phyloP scores from a whole-genome alignment of 2,329 filamentous ascomycete genomes.

The Fusarium bulbicola region DNA sequence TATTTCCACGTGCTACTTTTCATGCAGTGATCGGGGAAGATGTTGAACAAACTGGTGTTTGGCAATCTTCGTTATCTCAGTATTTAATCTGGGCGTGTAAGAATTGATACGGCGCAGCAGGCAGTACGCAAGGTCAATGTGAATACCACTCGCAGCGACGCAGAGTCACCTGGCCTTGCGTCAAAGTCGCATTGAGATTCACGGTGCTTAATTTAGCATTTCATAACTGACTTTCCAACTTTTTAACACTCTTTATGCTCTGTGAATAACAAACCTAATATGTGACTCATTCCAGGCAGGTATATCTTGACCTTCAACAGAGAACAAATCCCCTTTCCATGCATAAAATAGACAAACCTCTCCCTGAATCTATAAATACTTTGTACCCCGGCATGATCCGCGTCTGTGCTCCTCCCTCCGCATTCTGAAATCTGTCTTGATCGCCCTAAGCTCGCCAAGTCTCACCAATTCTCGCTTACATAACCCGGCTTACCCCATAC shows the following conservation, averaged over 20 bases:
- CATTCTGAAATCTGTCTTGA: not conserved
- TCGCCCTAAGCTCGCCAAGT: not conserved
- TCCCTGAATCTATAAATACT: not conserved
- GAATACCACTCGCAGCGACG: not conserved
- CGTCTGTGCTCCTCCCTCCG: not conserved
- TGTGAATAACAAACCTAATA: not conserved
- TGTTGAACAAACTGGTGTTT: no score
- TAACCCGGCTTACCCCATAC: conserved; percentile 22
- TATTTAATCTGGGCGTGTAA: no score
- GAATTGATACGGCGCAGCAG: no score
- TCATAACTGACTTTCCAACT: no score
- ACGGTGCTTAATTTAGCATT: not conserved
- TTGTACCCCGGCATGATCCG: not conserved
- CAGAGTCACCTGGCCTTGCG: not conserved
- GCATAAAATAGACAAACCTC: no score
- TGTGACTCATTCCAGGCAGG: not conserved
- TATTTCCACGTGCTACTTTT: no score
- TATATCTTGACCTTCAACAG: not conserved
- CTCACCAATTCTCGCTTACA: not conserved
- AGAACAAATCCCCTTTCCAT: no score
- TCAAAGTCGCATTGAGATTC: not conserved
- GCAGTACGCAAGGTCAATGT: no score
- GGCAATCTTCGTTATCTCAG: no score
- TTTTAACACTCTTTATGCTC: not conserved
- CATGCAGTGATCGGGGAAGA: no score